Evolutionary conservation across 805 yeast species (phyloP).

Genomic region (Yamadazyma insecticola): DNA sequence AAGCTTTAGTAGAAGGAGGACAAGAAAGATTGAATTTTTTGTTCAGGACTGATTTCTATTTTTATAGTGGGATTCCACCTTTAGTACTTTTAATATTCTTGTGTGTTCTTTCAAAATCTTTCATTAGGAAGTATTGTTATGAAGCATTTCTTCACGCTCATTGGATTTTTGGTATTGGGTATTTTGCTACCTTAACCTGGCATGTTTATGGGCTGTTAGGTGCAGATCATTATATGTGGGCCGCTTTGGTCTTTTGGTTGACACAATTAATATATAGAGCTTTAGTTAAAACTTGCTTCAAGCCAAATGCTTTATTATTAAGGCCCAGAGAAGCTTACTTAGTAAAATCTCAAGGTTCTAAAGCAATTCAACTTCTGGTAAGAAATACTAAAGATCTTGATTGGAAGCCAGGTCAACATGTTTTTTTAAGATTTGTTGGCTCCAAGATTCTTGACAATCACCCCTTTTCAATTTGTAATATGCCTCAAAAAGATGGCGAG

Average conservation of each 20-base stretch:
- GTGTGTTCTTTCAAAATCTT: constrained; percentile 39
- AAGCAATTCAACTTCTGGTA: constrained; percentile 32
- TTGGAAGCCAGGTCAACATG: constrained; percentile 57
- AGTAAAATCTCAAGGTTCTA: constrained; percentile 16
- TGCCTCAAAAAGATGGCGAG: constrained; percentile 13
- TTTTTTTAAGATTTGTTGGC: constrained; percentile 43
- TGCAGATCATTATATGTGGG: constrained; percentile 43
- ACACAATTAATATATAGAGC: constrained; percentile 45
- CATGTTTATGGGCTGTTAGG: constrained; percentile 35
- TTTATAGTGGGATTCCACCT: constrained; percentile 45
- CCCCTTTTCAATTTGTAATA: constrained; percentile 49
- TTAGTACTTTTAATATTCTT: constrained; percentile 40
- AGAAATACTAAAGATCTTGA: constrained; percentile 23
- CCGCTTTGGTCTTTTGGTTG: constrained; percentile 49
- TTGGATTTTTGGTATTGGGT: constrained; percentile 50
- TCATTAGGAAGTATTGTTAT: constrained; percentile 36
- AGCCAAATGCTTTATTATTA: constrained; percentile 38
- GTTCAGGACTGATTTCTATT: constrained; percentile 16
- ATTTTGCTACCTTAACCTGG: constrained; percentile 41
- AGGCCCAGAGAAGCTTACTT: constrained; percentile 33
- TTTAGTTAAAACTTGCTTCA: constrained; percentile 41
- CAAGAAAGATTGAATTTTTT: constrained; percentile 12
- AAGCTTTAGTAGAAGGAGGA: constrained; percentile 47
- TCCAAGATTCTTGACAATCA: constrained; percentile 46
- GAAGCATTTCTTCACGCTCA: constrained; percentile 49